Percentiles rank a stretch among this genome's conserved stretches.
phyloP scores from a whole-genome alignment of 192 early-diverging fungal species.

The Cetraspora pellucida region DNA sequence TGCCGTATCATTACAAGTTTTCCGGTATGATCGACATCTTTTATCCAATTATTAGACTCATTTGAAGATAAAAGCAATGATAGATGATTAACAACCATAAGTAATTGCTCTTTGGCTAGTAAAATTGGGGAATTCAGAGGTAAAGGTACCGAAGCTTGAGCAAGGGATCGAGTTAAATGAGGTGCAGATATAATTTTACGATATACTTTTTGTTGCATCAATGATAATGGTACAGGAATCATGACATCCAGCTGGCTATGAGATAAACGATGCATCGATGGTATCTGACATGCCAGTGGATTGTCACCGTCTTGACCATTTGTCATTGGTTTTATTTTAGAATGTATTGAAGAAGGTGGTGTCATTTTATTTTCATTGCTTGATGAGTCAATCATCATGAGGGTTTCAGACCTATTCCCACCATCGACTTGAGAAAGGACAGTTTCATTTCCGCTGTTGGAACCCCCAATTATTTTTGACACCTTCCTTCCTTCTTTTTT shows the following conservation, averaged over 20 bases:
- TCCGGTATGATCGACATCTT: not conserved
- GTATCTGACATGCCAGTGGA: too few species aligned
- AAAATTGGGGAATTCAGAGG: not conserved
- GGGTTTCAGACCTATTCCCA: too few species aligned
- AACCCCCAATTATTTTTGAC: not conserved
- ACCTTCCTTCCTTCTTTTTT: not conserved
- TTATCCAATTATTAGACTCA: not conserved
- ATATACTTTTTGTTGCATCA: constrained; percentile 11
- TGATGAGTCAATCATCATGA: too few species aligned
- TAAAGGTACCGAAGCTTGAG: not conserved
- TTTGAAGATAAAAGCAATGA: not conserved
- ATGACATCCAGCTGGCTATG: not conserved
- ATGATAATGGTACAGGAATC: constrained; percentile 8
- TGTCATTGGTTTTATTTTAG: not conserved
- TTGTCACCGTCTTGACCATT: not conserved
- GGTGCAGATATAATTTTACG: not conserved
- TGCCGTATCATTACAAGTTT: not conserved
- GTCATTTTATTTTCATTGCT: too few species aligned
- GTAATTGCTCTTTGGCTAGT: not conserved
- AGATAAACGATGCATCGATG: not conserved
- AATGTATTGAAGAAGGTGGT: not conserved
- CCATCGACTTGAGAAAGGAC: too few species aligned
- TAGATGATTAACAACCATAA: constrained; percentile 13
- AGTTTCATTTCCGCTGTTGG: not conserved
- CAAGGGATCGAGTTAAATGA: not conserved